phyloP scores from a whole-genome alignment of 805 yeast genomes.

The Candida ovalis region DNA sequence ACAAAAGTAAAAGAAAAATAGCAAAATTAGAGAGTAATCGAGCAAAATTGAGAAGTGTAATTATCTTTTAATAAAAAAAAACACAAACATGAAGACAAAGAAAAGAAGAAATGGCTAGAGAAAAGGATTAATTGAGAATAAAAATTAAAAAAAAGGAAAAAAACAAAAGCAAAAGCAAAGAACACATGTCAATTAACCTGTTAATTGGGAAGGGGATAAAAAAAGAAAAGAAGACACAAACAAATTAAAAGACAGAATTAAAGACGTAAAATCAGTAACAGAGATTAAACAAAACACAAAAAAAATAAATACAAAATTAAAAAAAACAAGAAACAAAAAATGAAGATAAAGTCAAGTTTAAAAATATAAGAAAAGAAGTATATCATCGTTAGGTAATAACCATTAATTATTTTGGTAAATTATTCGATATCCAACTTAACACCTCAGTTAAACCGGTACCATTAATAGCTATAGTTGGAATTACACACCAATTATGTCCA shows the following conservation, averaged over 20 bases:
- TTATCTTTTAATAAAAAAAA: too few species aligned
- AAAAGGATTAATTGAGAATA: too few species aligned
- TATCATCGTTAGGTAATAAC: conserved; percentile 1
- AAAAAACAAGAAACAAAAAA: background rate
- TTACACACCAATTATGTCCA: conserved; percentile 83
- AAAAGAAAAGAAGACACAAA: too few species aligned
- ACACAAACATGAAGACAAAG: background rate
- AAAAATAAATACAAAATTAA: too few species aligned
- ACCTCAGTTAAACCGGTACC: conserved; percentile 91
- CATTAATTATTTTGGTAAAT: conserved; percentile 24
- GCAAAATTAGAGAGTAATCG: background rate
- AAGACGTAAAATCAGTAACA: too few species aligned
- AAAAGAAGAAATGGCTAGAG: background rate
- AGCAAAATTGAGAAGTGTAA: background rate
- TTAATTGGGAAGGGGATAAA: too few species aligned
- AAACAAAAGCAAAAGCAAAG: background rate
- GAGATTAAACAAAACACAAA: too few species aligned
- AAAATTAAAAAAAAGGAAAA: background rate
- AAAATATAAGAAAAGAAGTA: background rate
- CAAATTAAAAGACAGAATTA: too few species aligned
- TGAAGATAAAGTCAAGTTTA: background rate
- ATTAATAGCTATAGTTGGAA: conserved; percentile 84
- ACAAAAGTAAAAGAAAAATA: background rate
- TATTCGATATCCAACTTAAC: conserved; percentile 76
- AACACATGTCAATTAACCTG: too few species aligned